phyloP scores from a whole-genome alignment of 1,284 basidiomycete species.

The Ustilago bromivora region DNA sequence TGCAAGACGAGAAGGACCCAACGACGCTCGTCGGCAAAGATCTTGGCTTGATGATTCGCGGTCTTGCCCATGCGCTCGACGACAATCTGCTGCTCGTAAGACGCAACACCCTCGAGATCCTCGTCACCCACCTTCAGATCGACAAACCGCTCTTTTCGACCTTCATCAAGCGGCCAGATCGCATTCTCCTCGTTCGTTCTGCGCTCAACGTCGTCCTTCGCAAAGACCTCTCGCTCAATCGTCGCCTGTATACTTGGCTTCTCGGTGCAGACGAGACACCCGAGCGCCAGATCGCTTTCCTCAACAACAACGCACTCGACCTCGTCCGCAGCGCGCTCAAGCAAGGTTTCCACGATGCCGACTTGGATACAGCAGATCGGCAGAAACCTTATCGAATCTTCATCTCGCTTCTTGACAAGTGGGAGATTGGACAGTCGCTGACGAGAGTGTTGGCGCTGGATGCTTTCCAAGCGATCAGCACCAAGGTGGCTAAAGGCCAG shows the following conservation, averaged over 20 bases:
- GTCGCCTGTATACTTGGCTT: slow-evolving; percentile 92
- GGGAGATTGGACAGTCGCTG: slow-evolving; percentile 88
- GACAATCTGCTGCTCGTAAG: slow-evolving; percentile 78
- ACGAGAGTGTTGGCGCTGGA: slow-evolving; percentile 84
- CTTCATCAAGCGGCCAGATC: slow-evolving; percentile 41
- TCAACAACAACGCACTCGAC: slow-evolving; percentile 47
- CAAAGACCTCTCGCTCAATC: slow-evolving; percentile 90
- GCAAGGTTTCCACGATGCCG: slow-evolving; percentile 35
- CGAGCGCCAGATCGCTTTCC: slow-evolving; percentile 62
- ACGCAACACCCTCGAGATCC: slow-evolving; percentile 61
- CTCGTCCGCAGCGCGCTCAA: slow-evolving; percentile 50
- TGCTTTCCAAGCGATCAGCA: slow-evolving; percentile 77
- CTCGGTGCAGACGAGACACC: slow-evolving; percentile 81
- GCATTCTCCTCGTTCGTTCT: slow-evolving; percentile 57
- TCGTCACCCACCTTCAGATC: slow-evolving; percentile 57
- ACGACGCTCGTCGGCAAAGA: slow-evolving; percentile 75
- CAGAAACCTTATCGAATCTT: slow-evolving; percentile 91
- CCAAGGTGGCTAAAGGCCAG: slow-evolving; percentile 76
- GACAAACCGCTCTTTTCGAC: slow-evolving; percentile 45
- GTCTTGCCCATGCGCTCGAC: slow-evolving; percentile 86
- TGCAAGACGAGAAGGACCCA: slow-evolving; percentile 33
- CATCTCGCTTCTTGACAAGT: slow-evolving; percentile 93
- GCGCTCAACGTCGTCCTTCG: slow-evolving; percentile 74
- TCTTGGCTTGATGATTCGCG: slow-evolving; percentile 90
- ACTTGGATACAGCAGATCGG: slow-evolving; percentile 77